These are phyloP conservation scores for Chalaropsis ovoidea DNA, from an alignment of 2,329 filamentous ascomycete species.

Conservation along the genomic window DNA sequence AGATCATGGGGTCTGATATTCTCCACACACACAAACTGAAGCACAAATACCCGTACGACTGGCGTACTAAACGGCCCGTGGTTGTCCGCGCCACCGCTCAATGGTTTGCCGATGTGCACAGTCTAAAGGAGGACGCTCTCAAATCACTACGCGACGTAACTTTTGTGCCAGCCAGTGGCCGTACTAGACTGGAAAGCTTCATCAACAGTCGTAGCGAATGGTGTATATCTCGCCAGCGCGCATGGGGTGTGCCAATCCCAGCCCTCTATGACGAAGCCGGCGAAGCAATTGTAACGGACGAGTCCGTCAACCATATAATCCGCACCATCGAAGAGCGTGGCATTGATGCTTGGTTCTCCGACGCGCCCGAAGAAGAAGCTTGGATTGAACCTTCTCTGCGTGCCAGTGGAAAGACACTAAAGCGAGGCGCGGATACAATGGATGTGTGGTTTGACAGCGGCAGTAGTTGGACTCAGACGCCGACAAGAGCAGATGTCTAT, in stretches of 20 bases:
- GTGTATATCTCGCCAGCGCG: conserved; percentile 93
- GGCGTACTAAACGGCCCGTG: conserved; percentile 87
- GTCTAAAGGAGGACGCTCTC: conserved; percentile 66
- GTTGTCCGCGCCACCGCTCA: conserved; percentile 88
- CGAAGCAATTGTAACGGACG: conserved; percentile 65
- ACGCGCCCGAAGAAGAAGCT: conserved; percentile 59
- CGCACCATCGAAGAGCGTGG: conserved; percentile 64
- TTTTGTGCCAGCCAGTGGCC: conserved; percentile 69
- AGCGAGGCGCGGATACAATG: conserved; percentile 87
- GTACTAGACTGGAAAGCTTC: conserved; percentile 70
- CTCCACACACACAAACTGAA: conserved; percentile 59
- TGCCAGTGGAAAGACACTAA: conserved; percentile 42
- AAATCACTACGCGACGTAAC: conserved; percentile 57
- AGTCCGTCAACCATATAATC: conserved; percentile 78
- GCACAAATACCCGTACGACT: conserved; percentile 97
- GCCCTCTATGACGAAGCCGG: conserved; percentile 67
- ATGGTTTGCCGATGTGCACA: conserved; percentile 90
- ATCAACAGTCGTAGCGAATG: conserved; percentile 82
- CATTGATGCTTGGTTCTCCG: conserved; percentile 91
- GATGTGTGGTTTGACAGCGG: conserved; percentile 99
- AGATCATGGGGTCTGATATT: conserved; percentile 55
- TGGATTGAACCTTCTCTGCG: conserved; percentile 64
- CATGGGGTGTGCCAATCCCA: conserved; percentile 95
- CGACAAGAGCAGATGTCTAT: conserved; percentile 65
- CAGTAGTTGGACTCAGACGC: conserved; percentile 68